Base-by-base conservation (phyloP, 495 filamentous ascomycete genomes). In the Talaromyces liani region DNA sequence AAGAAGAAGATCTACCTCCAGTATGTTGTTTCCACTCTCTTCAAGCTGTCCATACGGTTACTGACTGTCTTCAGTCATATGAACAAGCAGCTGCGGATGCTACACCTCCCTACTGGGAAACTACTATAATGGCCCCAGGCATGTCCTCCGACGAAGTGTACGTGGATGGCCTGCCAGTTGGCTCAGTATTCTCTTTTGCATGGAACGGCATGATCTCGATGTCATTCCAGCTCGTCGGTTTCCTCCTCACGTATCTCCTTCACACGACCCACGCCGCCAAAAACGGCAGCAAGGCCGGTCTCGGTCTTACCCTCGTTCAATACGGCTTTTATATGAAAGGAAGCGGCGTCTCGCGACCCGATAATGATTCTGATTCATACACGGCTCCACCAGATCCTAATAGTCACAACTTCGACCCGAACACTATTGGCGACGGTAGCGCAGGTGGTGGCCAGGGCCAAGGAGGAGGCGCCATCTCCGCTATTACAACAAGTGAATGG, bases 131-230 rank as follows among this genome's bases (percentile, higher is more conserved):
- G 62, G 91, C 93, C 3, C 95, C 94, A 6, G 93, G 93, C 33
- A 84, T 87, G 54, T 88, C 88, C 2, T 82, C 83, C 33, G 92
- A 98, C 69, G 94, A 98, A 74, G 94, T 98, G 57, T 98, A 91
- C 72, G 88, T 98, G 49, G 93, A 98, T 72, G 95, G 94, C 67
- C 83, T 98, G 67, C 92, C 95, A 3, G 95, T 98, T 65, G 94
- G 94, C 70, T 95, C 92, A 36, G 77, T 98, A 67, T 98, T 98
- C 80, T 89, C 87, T 61, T 98, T 98, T 70, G 79, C 97, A 64
- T 98, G 95, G 95, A 98, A 98, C 75, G 93, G 86, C 72, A 93
- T 98, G 88, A 97, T 98, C 67, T 93, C 91, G 58, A 91, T 95
- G 88, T 94, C 91, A n/a, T 97, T 98, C 82, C 90, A 94, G 69